Conservation (phyloP, 2,329 filamentous ascomycete genomes). For the Dactylonectria macrodidyma region DNA sequence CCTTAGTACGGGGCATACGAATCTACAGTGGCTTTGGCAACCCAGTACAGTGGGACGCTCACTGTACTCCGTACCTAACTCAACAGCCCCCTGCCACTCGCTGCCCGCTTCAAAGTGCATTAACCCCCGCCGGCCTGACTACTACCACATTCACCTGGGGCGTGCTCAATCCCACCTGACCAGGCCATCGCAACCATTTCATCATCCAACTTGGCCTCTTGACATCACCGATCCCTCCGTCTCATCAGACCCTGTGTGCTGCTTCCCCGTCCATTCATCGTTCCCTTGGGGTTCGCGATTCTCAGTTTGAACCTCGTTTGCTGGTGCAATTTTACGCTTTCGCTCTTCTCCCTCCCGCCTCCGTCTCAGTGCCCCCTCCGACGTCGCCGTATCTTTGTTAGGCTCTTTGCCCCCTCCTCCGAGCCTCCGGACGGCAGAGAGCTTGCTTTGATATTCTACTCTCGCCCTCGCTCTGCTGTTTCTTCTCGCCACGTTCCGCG, state of each 20-base stretch:
- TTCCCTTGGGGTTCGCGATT: slow-evolving; percentile 3
- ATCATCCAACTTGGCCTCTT: slow-evolving; percentile 43
- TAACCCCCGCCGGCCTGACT: slow-evolving; percentile 25
- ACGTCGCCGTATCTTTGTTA: slow-evolving; percentile 39
- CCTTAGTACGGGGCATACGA: background rate
- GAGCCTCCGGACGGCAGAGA: slow-evolving; percentile 45
- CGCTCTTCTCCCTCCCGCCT: background rate
- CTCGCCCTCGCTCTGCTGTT: slow-evolving; percentile 10
- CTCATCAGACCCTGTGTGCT: slow-evolving; percentile 2
- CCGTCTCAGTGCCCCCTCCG: slow-evolving; percentile 30
- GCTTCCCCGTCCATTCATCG: background rate
- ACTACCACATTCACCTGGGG: slow-evolving; percentile 13
- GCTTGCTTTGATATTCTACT: slow-evolving; percentile 43
- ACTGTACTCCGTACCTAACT: slow-evolving; percentile 13
- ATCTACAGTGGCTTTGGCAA: slow-evolving; percentile 16
- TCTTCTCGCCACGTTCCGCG: slow-evolving; percentile 28
- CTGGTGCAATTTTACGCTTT: slow-evolving; percentile 15
- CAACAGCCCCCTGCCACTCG: background rate
- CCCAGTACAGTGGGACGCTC: slow-evolving; percentile 23
- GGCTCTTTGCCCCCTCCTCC: slow-evolving; percentile 46
- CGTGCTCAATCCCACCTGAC: slow-evolving; percentile 39
- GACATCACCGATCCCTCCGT: slow-evolving; percentile 33
- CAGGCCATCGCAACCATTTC: slow-evolving; percentile 40
- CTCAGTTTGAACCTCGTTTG: slow-evolving; percentile 29
- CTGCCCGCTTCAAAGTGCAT: slow-evolving; percentile 14